Base-by-base conservation (phyloP, 495 filamentous ascomycete genomes). In the Pseudomonodictys pantanalensis region DNA sequence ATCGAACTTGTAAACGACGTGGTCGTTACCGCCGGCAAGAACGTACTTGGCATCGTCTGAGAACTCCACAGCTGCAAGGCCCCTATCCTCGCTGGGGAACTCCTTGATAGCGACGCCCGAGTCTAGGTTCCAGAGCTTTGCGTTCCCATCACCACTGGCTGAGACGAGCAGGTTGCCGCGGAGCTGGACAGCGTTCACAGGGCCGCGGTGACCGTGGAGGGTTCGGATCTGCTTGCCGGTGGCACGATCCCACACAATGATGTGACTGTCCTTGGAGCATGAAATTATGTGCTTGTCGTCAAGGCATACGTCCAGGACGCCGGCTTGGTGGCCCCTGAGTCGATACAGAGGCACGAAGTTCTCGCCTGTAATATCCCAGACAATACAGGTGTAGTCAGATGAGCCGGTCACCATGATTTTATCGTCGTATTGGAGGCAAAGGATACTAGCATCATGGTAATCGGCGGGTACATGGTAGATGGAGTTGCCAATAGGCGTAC, bases 11-110 rank as follows among this genome's bases (percentile, higher is more conserved):
- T 95, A 92, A 60, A 97, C 96, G 28, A 90, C 83, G 67, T 88
- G 83, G 70, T 97, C 93, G 68, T 96, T 98, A 23, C 93, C 93
- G 35, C 93, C 93, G 3, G 90, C 91, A 17, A 95, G 84, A 33
- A 98, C 91, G 54, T 85, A 90, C 42, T 86, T 84, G 11, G 86
- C 88, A 71, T 98, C 93, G 52, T 95, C 88, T 49, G 86, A 90
- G 71, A 97, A 96, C 71, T 98, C 93, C 55, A 92, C 89, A 70
- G 93, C 96, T 1, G 93, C 93, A 33, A 98, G 82, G 10, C 95
- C 93, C 64, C 91, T 89, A 69, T 86, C 89, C 69, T 92, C 89
- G 53, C 88, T 89, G 9, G 78, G 68, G 67, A 98, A 95, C 69
- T 96, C 90, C 65, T 90, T 90, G 68, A 97, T 84, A 68, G 87